A percentile compares a stretch with the other conserved stretches of the same genome.
Conservation (phyloP, 2,329 filamentous ascomycete species). For the Penicillium sp. region DNA sequence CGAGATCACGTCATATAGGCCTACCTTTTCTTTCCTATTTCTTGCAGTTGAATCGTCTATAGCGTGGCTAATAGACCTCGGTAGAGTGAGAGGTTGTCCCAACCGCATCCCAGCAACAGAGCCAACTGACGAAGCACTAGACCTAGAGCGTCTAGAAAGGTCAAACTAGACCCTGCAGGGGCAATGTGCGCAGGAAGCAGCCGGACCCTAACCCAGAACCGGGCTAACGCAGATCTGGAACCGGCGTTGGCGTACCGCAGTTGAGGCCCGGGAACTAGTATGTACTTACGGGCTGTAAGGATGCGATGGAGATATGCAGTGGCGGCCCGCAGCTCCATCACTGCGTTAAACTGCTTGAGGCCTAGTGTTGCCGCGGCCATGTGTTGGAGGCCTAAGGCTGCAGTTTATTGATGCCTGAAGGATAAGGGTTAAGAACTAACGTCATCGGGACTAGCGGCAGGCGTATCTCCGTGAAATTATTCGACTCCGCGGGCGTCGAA, state of each 20-base stretch:
- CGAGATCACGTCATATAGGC: no score
- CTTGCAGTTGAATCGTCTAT: no score
- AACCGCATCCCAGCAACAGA: no score
- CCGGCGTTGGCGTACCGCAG: constrained; percentile 11
- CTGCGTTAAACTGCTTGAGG: constrained; percentile 6
- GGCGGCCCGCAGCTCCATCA: constrained; percentile 3
- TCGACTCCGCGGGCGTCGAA: constrained; percentile 9
- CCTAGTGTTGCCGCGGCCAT: constrained; percentile 4
- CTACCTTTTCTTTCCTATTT: no score
- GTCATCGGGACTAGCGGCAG: constrained; percentile 8
- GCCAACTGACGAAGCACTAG: no score
- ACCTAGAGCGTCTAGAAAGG: no score
- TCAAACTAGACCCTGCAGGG: neutral
- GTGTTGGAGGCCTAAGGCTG: neutral
- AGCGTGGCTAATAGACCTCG: no score
- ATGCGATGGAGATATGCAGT: no score
- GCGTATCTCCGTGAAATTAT: constrained; percentile 15
- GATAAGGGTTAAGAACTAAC: constrained; percentile 5
- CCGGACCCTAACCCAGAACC: constrained; percentile 6
- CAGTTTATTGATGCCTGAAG: constrained; percentile 1
- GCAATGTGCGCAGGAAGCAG: neutral
- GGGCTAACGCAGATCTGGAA: constrained; percentile 14
- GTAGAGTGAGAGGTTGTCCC: no score
- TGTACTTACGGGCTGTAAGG: constrained; percentile 4
- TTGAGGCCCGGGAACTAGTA: constrained; percentile 19